A percentile compares a stretch with the other conserved stretches of the same genome.
Conservation (phyloP, 140 eudicot genomes). For the Eryngium alpinum region DNA sequence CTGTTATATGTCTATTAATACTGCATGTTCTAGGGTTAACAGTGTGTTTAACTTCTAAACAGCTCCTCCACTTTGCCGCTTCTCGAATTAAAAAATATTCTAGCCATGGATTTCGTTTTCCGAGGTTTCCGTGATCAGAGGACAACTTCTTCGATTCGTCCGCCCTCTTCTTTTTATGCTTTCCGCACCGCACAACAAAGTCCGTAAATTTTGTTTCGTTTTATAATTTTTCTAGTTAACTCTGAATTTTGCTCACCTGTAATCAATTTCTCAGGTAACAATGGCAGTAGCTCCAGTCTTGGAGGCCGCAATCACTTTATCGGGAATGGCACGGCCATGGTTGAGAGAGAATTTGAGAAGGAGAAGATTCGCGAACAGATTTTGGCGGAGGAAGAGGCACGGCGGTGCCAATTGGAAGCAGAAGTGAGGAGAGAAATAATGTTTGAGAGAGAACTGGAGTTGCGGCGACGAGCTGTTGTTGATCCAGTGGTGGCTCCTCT, state of each 20-base stretch:
- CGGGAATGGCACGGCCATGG: background rate
- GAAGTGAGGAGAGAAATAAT: constrained; percentile 40
- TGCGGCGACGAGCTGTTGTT: constrained; percentile 7
- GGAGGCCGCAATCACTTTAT: background rate
- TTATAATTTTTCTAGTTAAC: background rate
- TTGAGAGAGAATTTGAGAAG: constrained; percentile 31
- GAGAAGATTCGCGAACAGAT: constrained; percentile 34
- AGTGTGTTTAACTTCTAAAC: too few relatives aligned
- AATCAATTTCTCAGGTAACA: constrained; percentile 15
- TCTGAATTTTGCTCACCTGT: background rate
- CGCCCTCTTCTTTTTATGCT: constrained; percentile 2
- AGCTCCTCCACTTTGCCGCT: too few relatives aligned
- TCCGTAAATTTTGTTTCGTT: background rate
- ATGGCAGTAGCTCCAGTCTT: background rate
- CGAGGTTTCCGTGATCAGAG: constrained; percentile 12
- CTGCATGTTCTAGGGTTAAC: too few relatives aligned
- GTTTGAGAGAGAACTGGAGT: constrained; percentile 35
- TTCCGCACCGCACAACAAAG: constrained; percentile 12
- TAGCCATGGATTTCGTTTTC: constrained; percentile 30
- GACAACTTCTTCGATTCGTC: background rate
- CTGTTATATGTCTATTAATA: too few relatives aligned
- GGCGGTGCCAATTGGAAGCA: constrained; percentile 32
- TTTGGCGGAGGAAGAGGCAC: constrained; percentile 22
- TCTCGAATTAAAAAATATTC: too few relatives aligned
- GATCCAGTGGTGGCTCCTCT: background rate